Base-by-base conservation (phyloP, 169 alveolate species). In the Theileria parva region DNA sequence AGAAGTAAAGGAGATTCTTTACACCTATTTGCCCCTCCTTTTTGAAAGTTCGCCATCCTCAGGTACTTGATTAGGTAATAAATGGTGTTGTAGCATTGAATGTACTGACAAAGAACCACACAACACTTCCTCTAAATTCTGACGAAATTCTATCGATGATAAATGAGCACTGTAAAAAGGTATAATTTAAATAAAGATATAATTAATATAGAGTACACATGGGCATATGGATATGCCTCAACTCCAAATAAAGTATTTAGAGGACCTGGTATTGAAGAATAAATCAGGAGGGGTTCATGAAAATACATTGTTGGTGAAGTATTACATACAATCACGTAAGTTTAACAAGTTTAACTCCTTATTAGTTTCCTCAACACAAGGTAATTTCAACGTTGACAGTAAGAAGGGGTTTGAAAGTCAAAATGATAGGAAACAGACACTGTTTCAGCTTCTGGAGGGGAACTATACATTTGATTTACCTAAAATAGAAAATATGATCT, bases 51-150 rank as follows among this genome's bases (percentile, higher is more conserved):
- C 63, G 51, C 84, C 88, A n/a, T 60, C 77, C 17, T 74, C 88
- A 65, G 87, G 87, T 80, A n/a, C 28, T 74, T 69, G 30, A 12
- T 39, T 17, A n/a, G 27, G 60, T 12, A 37, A 25, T n/a, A 25
- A 19, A 1, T 25, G 21, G 15, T 32, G 48, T 8, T 21, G 7
- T 77, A 80, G 88, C 88, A 11, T 68, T 81, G 30, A 78, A 75
- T 37, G 85, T 81, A 23, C 85, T 81, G 30, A 81, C 88, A 50
- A 81, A 34, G 81, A 81, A 81, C 63, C 88, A 81, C 76, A 59
- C 85, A 0, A 75, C 55, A 37, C 63, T 81, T 7, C 88, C 88
- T 19, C 68, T 81, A 12, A 81, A 39, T 48, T 65, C 88, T 12
- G 80, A 81, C 51, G 75, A 81, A 51, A 69, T 81, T 8, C 44